Evolutionary conservation across 78 protist genomes (phyloP).

Genomic region (Dictyostelium intermedium): DNA sequence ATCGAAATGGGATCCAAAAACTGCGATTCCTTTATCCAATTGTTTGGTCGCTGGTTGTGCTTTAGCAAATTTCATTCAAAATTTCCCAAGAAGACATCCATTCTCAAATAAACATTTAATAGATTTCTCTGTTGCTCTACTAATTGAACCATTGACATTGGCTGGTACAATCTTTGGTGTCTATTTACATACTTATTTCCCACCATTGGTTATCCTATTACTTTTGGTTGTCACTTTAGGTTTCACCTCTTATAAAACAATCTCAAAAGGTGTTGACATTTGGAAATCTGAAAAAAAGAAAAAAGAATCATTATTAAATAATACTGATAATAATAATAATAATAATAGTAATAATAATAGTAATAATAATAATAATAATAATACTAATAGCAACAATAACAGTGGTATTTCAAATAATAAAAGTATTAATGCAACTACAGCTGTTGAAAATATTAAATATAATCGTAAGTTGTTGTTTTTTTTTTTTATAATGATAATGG

Average conservation of each 20-base stretch:
- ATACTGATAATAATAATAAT: neutral
- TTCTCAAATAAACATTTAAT: conserved; percentile 59
- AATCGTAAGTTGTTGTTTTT: conserved; percentile 29
- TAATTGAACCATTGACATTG: conserved; percentile 69
- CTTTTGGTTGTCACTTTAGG: conserved; percentile 44
- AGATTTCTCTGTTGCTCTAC: conserved; percentile 34
- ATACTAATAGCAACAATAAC: neutral
- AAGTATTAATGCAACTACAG: neutral
- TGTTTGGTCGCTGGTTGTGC: conserved; percentile 80
- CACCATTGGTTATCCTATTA: conserved; percentile 43
- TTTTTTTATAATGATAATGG: too few species aligned
- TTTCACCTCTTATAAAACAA: conserved; percentile 27
- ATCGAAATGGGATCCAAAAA: conserved; percentile 41
- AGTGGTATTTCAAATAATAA: neutral
- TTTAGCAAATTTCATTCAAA: conserved; percentile 73
- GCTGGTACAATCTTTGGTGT: conserved; percentile 76
- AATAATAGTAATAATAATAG: neutral
- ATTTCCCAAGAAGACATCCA: conserved; percentile 72
- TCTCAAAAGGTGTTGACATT: conserved; percentile 45
- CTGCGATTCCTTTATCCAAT: conserved; percentile 66
- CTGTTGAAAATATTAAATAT: neutral
- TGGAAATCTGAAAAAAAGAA: conserved; percentile 1
- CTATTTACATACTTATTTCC: conserved; percentile 44
- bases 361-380: neutral
- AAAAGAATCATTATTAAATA: neutral